Evolutionary conservation across 805 yeast genomes (phyloP).

Genomic region (Candida tammaniensis): DNA sequence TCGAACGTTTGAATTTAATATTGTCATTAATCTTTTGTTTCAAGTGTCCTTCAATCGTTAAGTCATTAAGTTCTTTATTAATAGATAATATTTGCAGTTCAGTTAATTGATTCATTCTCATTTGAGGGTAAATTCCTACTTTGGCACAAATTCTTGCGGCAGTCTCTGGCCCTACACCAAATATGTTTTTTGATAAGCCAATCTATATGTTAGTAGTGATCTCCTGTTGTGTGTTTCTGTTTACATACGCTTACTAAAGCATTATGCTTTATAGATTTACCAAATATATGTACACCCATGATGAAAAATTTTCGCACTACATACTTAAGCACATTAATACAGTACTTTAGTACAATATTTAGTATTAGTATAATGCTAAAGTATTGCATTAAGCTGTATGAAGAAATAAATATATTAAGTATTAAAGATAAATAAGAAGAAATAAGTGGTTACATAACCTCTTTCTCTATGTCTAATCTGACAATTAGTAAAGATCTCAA

Average conservation of each 20-base stretch:
- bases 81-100: constrained; percentile 85
- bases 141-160: constrained; percentile 80
- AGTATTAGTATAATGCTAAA: too few relatives aligned
- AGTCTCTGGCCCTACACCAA: constrained; percentile 77
- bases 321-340: neutral
- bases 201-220: constrained; percentile 23
- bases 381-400: too few relatives aligned
- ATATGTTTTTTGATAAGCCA: constrained; percentile 78
- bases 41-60: constrained; percentile 80
- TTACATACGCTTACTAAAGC: constrained; percentile 34
- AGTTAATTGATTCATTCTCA: constrained; percentile 89
- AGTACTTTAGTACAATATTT: neutral
- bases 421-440: neutral
- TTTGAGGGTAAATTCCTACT: constrained; percentile 85
- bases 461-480: constrained; percentile 54
- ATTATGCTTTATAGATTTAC: constrained; percentile 43
- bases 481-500: constrained; percentile 72
- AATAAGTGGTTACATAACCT: neutral
- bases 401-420: neutral
- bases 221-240: too few relatives aligned
- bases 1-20: constrained; percentile 72
- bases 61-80: constrained; percentile 80
- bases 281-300: constrained; percentile 46
- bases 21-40: constrained; percentile 73
- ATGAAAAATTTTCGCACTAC: constrained; percentile 4